Evolutionary conservation across 345 rosid genomes (phyloP).

Genomic region (Moricandia arvensis): DNA sequence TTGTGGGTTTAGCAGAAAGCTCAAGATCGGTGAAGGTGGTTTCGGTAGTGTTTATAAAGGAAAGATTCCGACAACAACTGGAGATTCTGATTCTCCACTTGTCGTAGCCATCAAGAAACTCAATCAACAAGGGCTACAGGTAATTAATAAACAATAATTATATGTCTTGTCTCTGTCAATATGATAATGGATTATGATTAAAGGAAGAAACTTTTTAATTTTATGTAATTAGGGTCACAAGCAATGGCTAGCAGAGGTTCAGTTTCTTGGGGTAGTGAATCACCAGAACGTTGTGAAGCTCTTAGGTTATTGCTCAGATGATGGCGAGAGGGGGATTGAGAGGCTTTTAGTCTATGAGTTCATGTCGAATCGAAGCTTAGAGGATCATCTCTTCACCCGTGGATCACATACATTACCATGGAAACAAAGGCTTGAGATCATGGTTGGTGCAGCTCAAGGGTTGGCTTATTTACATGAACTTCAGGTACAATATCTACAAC

Average conservation of each 20-base stretch:
- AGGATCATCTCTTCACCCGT: constrained; percentile 75
- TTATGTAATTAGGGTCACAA: constrained; percentile 71
- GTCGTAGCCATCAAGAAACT: constrained; percentile 82
- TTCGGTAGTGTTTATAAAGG: constrained; percentile 83
- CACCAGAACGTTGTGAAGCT: constrained; percentile 37
- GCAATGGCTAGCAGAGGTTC: constrained; percentile 91
- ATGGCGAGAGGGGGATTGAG: constrained; percentile 70
- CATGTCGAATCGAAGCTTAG: constrained; percentile 77
- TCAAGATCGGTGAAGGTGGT: constrained; percentile 90
- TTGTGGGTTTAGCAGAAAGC: constrained; percentile 50
- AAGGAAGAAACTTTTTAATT: background rate
- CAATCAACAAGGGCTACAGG: constrained; percentile 72
- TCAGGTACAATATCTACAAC: constrained; percentile 50
- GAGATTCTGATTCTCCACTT: constrained; percentile 44
- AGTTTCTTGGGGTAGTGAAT: constrained; percentile 78
- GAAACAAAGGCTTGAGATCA: constrained; percentile 62
- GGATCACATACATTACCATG: constrained; percentile 57
- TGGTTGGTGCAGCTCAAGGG: constrained; percentile 83
- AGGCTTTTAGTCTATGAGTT: constrained; percentile 75
- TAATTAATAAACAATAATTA: constrained; percentile 6
- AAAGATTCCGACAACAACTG: constrained; percentile 42
- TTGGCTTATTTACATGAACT: constrained; percentile 77
- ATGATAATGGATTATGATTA: background rate
- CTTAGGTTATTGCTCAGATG: constrained; percentile 73
- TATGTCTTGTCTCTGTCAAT: background rate